Base-by-base conservation (phyloP, 495 filamentous ascomycete species). In the Penicillium pancosmium region DNA sequence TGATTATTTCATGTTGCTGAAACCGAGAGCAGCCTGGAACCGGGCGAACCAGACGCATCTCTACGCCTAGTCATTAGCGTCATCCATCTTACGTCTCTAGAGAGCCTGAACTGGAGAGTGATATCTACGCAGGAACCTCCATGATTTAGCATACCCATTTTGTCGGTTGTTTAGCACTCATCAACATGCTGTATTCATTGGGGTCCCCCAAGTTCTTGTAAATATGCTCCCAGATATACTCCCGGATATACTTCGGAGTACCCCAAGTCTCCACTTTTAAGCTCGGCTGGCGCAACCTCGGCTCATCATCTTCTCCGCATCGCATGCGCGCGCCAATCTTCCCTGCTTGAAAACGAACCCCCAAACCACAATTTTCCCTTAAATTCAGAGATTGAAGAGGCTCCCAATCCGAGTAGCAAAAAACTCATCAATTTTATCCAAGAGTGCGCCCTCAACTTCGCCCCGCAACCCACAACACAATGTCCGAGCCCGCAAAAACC, bases 401-500 rank as follows among this genome's bases (percentile, higher is more conserved):
- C 16, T 23, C 43, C 1, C 0, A 46, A n/a, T n/a, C 10, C 18
- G 5, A 5, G 1, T 18, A 12, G 1, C 16, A 11, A n/a, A 19
- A 19, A 18, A 8, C 0, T 31, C 8, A 31, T 2, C 6, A 31
- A 31, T 9, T 31, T 9, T 7, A 31, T 31, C 27, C 27, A 31
- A 31, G 27, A 31, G 6, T 9, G 27, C 6, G 6, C 27, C 8
- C 6, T 0, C 8, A 9, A 31, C 0, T 31, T 31, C 27, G 27
- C 27, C 27, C 27, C 27, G 4, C 34, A 50, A 57, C 21, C 16
- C 19, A 38, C 16, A 4, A 53, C 54, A 62, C 7, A 43, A 68
- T 70, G 57, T 46, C 55, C 33, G 44, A 51, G 36, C 27, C 46
- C 5, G 54, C 65, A n/a, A 67, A 76, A 47, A 79, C 85, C 56